Evolutionary conservation across 176 grass and related monocot species (phyloP).

Genomic region (Rhynchospora breviuscula): DNA sequence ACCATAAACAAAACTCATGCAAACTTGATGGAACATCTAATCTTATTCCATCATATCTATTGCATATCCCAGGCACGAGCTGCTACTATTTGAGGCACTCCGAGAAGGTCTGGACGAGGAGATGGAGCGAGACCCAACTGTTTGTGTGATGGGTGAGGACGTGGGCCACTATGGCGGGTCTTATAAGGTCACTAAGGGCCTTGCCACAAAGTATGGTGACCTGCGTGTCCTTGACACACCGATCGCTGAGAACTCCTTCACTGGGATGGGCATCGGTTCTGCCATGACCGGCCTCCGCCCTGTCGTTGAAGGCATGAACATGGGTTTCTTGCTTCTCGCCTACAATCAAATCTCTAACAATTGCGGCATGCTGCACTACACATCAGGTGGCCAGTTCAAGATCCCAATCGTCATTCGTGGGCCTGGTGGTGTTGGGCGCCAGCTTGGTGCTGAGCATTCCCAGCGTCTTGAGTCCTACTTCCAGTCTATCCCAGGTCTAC

Average conservation of each 20-base stretch:
- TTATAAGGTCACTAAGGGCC: conserved; percentile 85
- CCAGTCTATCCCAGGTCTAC: conserved; percentile 86
- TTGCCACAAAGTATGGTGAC: conserved; percentile 71
- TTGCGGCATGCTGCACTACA: conserved; percentile 97
- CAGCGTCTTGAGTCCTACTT: conserved; percentile 91
- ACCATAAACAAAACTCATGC: background rate
- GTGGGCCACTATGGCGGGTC: conserved; percentile 84
- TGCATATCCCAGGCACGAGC: conserved; percentile 49
- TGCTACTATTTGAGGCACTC: conserved; percentile 81
- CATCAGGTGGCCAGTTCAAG: conserved; percentile 86
- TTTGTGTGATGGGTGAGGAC: conserved; percentile 83
- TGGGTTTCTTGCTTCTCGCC: conserved; percentile 88
- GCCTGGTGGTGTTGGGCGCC: conserved; percentile 76
- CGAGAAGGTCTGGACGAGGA: conserved; percentile 83
- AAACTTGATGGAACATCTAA: background rate
- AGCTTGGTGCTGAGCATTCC: conserved; percentile 84
- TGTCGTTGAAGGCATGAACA: conserved; percentile 90
- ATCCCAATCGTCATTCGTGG: conserved; percentile 86
- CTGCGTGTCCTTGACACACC: conserved; percentile 86
- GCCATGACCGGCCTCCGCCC: conserved; percentile 73
- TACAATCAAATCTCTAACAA: conserved; percentile 99
- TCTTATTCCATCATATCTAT: background rate
- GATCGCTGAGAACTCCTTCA: conserved; percentile 84
- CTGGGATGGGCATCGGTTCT: conserved; percentile 81
- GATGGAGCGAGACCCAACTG: conserved; percentile 70